Conservation (phyloP, 768 basidiomycete species). For the Mycena pura region DNA sequence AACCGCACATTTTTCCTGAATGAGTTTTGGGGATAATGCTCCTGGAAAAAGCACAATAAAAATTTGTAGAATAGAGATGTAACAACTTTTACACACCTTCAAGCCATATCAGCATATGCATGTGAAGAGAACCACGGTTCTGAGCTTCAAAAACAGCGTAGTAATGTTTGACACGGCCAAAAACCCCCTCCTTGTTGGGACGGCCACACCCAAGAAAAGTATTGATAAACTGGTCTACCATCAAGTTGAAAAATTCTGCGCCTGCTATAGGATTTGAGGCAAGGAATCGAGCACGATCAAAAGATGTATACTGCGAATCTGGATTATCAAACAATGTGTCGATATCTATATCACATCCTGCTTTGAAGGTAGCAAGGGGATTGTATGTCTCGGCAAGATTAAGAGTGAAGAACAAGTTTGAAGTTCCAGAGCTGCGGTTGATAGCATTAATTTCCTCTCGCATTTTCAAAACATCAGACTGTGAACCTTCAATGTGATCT, state of each 20-base stretch:
- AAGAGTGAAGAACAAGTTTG: slow-evolving; percentile 25
- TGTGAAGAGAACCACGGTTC: slow-evolving; percentile 33
- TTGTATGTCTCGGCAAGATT: slow-evolving; percentile 28
- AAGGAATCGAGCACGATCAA: not conserved
- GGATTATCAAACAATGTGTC: slow-evolving; percentile 24
- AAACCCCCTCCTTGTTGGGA: slow-evolving; percentile 26
- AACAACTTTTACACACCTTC: no score
- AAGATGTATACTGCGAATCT: not conserved
- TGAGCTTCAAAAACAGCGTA: slow-evolving; percentile 36
- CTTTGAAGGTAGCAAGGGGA: slow-evolving; percentile 27
- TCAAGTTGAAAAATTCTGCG: slow-evolving; percentile 41
- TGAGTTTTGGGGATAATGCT: no score
- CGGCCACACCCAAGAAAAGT: slow-evolving; percentile 29
- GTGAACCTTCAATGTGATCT: slow-evolving; percentile 28
- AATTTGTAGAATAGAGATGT: no score
- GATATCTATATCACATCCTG: slow-evolving; percentile 27
- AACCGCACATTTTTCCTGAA: no score
- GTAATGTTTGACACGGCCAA: slow-evolving; percentile 31
- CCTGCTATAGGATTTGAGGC: slow-evolving; percentile 13
- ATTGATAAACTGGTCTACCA: slow-evolving; percentile 29
- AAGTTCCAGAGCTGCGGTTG: slow-evolving; percentile 22
- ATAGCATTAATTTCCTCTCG: slow-evolving; percentile 20
- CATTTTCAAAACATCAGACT: slow-evolving; percentile 22
- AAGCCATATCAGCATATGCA: slow-evolving; percentile 34
- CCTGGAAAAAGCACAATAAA: no score